Base-by-base conservation (phyloP, 139 green algal species). In the Coelastrella sp. region DNA sequence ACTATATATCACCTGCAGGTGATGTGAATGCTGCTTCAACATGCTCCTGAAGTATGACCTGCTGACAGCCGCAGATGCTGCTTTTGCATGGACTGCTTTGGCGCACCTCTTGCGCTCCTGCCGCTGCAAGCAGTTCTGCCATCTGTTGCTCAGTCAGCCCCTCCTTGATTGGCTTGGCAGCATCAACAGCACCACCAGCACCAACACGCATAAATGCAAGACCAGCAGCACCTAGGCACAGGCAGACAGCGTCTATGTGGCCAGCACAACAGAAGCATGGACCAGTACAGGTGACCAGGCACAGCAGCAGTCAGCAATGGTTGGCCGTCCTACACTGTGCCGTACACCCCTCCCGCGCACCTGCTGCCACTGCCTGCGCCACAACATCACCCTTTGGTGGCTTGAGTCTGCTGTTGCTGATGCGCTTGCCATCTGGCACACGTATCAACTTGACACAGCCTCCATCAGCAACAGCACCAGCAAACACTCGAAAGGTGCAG, bases 401-500 rank as follows among this genome's bases (percentile, higher is more conserved):
- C 91, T 98, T 98, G 78, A 98, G 75, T 14, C 96, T 89, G 22
- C 93, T 94, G 92, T 99, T 98, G 90, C 93, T 97, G 78, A 99
- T 95, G 17, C 93, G 92, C 57, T 94, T 92, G 63, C 97, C 97
- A 61, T 98, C 94, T 5, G 96, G 96, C 65, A 99, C 92, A 0
- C 92, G 72, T 56, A 99, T 94, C 19, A 94, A 96, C 92, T 98
- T 98, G 17, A 99, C 96, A 22, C 92, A 94, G 61, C 96, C 96
- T 19, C 97, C 96, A 57, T 83, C 89, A 3, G 88, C 93, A 19
- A 98, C 82, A 6, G 97, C 96, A 8, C 79, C 87, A 4, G 95
- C 78, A 93, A 99, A 99, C 27, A 99, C 95, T 89, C 95, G 96
- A 95, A 99, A 99, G 19, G 80, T 88, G 79, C 93, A 97, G 82